phyloP scores from a whole-genome alignment of 495 filamentous ascomycete genomes.

The Xylaria castorea region DNA sequence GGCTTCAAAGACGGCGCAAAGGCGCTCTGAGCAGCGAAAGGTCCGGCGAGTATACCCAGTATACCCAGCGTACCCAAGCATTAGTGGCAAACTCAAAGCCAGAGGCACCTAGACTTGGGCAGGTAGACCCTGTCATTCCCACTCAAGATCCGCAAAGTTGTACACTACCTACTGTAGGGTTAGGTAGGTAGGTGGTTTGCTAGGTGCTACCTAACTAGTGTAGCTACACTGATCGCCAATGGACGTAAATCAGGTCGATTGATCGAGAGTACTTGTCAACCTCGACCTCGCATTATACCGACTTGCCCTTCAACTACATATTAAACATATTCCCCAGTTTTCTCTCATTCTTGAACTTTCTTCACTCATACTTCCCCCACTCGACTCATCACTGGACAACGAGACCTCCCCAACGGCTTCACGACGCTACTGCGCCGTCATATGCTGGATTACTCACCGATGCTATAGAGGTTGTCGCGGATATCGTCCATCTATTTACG shows the following conservation, averaged over 20 bases:
- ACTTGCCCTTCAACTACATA: constrained; percentile 5
- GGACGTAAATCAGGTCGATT: not conserved
- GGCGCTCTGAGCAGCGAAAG: not conserved
- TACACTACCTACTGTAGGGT: not conserved
- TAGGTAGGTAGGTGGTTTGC: not conserved
- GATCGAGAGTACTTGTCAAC: not conserved
- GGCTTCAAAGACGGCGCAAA: not conserved
- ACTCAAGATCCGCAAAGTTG: not conserved
- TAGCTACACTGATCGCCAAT: constrained; percentile 2
- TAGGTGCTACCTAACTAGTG: constrained; percentile 1
- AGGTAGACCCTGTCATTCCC: not conserved
- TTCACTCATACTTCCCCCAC: constrained; percentile 6
- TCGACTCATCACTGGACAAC: not conserved
- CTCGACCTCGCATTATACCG: not conserved
- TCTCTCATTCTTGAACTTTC: constrained; percentile 13
- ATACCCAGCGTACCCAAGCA: not conserved
- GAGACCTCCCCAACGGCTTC: not conserved
- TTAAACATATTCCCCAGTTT: constrained; percentile 11
- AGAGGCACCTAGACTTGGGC: not conserved
- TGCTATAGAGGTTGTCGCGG: not conserved
- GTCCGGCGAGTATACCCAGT: not conserved
- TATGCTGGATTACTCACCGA: not conserved
- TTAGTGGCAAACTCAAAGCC: constrained; percentile 16
- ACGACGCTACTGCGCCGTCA: not conserved
- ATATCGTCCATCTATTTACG: not conserved